These are phyloP conservation scores for Globisporangium canariense DNA, from an alignment of 352 stramenopile genomes.

Conservation along the genomic window DNA sequence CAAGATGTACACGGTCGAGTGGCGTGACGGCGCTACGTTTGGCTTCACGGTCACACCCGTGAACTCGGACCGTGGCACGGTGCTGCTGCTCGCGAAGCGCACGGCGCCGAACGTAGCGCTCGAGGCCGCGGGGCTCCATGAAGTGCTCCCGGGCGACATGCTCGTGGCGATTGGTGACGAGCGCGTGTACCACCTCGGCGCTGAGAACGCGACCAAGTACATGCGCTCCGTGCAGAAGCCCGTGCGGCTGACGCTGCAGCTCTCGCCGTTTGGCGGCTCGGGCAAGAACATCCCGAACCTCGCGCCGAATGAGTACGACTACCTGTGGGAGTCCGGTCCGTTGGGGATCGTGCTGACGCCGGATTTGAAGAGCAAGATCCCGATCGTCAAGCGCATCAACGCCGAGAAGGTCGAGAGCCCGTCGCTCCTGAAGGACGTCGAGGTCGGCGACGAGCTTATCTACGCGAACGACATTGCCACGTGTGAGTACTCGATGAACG, in stretches of 20 bases:
- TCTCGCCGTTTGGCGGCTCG: conserved; percentile 51
- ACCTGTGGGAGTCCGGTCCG: conserved; percentile 65
- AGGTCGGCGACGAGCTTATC: conserved; percentile 63
- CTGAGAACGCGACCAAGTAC: conserved; percentile 57
- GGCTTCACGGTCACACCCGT: conserved; percentile 72
- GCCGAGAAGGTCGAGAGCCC: conserved; percentile 46
- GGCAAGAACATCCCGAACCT: conserved; percentile 49
- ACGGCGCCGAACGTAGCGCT: conserved; percentile 32
- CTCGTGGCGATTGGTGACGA: conserved; percentile 73
- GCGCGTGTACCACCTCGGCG: conserved; percentile 72
- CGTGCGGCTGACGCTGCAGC: conserved; percentile 62
- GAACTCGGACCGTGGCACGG: conserved; percentile 61
- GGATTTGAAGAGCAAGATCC: conserved; percentile 63
- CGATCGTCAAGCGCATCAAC: conserved; percentile 75
- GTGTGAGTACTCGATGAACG: conserved; percentile 65
- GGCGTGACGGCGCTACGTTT: conserved; percentile 53
- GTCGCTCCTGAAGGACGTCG: conserved; percentile 44
- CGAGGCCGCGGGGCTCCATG: conserved; percentile 45
- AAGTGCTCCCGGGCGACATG: conserved; percentile 74
- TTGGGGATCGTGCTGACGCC: conserved; percentile 72
- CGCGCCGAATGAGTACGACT: conserved; percentile 79
- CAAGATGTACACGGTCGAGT: conserved; percentile 78
- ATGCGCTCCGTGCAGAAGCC: conserved; percentile 67
- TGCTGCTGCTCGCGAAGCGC: conserved; percentile 55
- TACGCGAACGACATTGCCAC: conserved; percentile 79